phyloP scores from a whole-genome alignment of 1,139 yeast species.

The Yamadazyma dushanensis region DNA sequence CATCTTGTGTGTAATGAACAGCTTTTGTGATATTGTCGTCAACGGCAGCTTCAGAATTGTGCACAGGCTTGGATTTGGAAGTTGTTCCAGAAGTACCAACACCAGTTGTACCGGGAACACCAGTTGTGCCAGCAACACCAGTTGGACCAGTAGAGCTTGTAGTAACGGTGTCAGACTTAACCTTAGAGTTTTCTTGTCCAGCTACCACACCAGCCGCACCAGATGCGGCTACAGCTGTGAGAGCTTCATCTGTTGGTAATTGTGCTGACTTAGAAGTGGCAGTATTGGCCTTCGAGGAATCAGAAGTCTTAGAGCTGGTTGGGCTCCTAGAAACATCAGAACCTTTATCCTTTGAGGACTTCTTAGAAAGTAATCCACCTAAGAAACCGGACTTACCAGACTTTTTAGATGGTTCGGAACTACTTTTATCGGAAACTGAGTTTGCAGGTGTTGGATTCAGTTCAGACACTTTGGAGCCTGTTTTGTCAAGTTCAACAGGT shows the following conservation, averaged over 20 bases:
- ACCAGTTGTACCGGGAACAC: constrained; percentile 14
- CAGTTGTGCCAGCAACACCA: constrained; percentile 17
- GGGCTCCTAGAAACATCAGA: constrained; percentile 18
- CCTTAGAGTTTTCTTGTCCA: constrained; percentile 1
- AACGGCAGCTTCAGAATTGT: no score
- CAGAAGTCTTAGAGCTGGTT: constrained; percentile 1
- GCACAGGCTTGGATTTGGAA: constrained; percentile 10
- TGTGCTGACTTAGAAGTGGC: background rate
- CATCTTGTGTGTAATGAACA: background rate
- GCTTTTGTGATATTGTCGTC: constrained; percentile 1
- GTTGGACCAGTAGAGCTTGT: constrained; percentile 7
- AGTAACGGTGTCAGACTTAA: constrained; percentile 5
- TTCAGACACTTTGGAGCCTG: constrained; percentile 7
- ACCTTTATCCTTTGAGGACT: constrained; percentile 15
- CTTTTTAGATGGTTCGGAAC: background rate
- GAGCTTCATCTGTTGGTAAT: background rate
- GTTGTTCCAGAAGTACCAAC: constrained; percentile 15
- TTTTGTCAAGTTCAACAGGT: constrained; percentile 8
- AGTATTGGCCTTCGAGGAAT: background rate
- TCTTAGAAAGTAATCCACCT: background rate
- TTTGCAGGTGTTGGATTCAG: constrained; percentile 16
- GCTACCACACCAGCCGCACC: constrained; percentile 1
- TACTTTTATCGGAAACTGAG: constrained; percentile 1
- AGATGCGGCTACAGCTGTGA: background rate
- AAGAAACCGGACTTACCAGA: background rate